These are phyloP conservation scores for Pseudonitzschia delicatissima DNA, from an alignment of 108 stramenopile species.

Conservation along the genomic window DNA sequence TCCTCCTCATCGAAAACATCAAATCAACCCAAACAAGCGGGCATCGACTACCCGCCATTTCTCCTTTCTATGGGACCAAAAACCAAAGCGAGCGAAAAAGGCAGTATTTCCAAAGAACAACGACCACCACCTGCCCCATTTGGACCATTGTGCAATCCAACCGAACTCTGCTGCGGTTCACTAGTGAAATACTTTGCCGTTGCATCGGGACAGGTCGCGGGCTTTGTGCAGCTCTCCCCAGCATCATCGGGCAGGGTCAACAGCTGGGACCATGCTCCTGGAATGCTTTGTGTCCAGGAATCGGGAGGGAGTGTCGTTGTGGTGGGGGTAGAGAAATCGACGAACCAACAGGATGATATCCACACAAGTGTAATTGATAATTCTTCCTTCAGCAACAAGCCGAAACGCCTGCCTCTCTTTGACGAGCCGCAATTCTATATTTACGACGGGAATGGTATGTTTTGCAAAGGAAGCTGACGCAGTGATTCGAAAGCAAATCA, in stretches of 20 bases:
- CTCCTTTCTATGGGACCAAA: constrained; percentile 10
- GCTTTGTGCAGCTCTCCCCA: constrained; percentile 4
- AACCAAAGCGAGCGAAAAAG: not conserved
- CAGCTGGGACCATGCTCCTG: constrained; percentile 22
- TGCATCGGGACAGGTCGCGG: constrained; percentile 13
- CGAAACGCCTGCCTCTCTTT: not conserved
- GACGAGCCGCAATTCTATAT: not conserved
- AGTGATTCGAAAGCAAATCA: not conserved
- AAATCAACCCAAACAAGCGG: constrained; percentile 1
- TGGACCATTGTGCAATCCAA: not conserved
- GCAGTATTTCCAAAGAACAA: too few relatives aligned
- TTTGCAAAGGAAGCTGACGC: not conserved
- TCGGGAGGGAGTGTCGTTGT: constrained; percentile 3
- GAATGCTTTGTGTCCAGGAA: constrained; percentile 17
- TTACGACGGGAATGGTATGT: not conserved
- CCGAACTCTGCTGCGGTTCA: constrained; percentile 12
- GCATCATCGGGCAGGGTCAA: not conserved
- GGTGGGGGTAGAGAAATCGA: not conserved
- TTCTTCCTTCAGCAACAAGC: not conserved
- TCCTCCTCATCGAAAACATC: not conserved
- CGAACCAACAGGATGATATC: too few relatives aligned
- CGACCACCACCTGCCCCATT: constrained; percentile 6
- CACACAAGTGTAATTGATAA: not conserved
- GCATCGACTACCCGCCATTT: constrained; percentile 13
- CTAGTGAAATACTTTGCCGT: constrained; percentile 20